Base-by-base conservation (phyloP, 805 yeast species). In the Spathaspora passalidarum region DNA sequence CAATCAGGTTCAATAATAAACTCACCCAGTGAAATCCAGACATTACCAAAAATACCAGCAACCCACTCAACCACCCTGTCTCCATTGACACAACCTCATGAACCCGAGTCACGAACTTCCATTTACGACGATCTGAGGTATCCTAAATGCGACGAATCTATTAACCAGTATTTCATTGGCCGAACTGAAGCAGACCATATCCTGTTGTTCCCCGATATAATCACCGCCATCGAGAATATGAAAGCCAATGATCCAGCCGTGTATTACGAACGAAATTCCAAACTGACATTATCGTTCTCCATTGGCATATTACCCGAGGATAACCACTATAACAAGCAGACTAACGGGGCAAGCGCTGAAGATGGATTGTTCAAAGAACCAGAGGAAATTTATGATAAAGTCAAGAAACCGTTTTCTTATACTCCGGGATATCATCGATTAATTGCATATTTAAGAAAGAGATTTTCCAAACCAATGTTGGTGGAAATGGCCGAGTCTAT, bases 351-450 rank as follows among this genome's bases (percentile, higher is more conserved):
- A 1, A 52, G 44, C 8, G 46, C 49, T 40, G 60, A 53, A 22
- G 50, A 52, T 29, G 53, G 54, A 11, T 49, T 52, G 32, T 71
- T 59, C 61, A 75, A 73, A 47, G 88, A 85, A 51, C 88, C 94
- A 0, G 82, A 81, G 56, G 92, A 86, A 51, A 85, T 92, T 11
- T 94, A 92, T 66, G 81, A 85, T 17, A 75, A 80, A 43, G 87
- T 92, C 13, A 73, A 68, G 18, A 74, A 70, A 43, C 97, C 98
- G 1, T 94, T 86, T 59, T 79, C 91, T 7, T 92, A 94, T 60
- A 91, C 96, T 0, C 86, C 90, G 1, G 97, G 97, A 2, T 92
- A 86, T 62, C 97, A 90, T 63, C 80, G 83, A 39, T 73, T 92
- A 46, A 81, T 88, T 55, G 76, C 81, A 9, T 91, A 91, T 60